A percentile compares a stretch with the other conserved stretches of the same genome.
phyloP scores from a whole-genome alignment of 441 rosid species.

The Aleurites moluccanus region DNA sequence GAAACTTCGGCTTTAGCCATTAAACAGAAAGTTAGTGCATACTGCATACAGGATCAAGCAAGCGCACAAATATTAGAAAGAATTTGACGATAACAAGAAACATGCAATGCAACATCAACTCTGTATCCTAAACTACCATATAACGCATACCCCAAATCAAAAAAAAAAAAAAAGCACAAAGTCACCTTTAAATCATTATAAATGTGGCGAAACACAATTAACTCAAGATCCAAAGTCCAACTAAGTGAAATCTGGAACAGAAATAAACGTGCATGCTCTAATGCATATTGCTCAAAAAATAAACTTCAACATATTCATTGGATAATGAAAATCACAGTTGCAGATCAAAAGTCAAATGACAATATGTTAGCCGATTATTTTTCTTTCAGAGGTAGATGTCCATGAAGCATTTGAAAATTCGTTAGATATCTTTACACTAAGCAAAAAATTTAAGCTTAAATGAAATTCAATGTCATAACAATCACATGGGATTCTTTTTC shows the following conservation, averaged over 20 bases:
- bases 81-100: background rate
- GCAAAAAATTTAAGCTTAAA: too few species aligned
- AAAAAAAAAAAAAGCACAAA: background rate
- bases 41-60: background rate
- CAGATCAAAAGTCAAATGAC: background rate
- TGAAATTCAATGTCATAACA: too few species aligned
- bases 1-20: background rate
- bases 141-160: too few species aligned
- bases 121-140: background rate
- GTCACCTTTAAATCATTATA: background rate
- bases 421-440: background rate
- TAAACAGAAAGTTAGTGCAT: background rate
- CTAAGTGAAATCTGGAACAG: too few species aligned
- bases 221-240: background rate
- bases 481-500: too few species aligned
- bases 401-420: background rate
- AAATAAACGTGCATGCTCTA: background rate
- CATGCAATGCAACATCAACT: background rate
- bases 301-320: background rate
- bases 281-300: background rate
- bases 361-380: too few species aligned
- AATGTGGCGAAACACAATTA: background rate
- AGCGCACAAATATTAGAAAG: background rate
- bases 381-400: too few species aligned
- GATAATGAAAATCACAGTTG: background rate